Evolutionary conservation across 495 filamentous ascomycete genomes (phyloP).

Genomic region (Aspergillus nidulans): DNA sequence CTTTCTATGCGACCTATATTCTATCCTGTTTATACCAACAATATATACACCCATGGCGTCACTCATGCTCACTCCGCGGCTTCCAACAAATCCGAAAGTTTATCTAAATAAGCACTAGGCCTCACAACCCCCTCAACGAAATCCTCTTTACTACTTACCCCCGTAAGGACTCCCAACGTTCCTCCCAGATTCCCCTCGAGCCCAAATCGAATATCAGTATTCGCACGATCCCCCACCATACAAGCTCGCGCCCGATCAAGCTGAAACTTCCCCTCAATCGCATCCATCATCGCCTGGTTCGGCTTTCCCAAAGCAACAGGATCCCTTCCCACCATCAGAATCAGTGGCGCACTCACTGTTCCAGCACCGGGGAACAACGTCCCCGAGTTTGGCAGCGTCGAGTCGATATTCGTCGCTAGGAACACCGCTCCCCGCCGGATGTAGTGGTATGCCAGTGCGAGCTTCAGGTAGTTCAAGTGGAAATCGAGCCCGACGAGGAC

Average conservation of each 20-base stretch:
- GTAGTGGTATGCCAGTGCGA: conserved; percentile 79
- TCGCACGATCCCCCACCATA: conserved; percentile 92
- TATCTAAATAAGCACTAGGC: conserved; percentile 77
- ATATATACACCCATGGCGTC: background rate
- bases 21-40: conserved; percentile 2
- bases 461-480: conserved; percentile 91
- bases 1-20: conserved; percentile 1
- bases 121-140: conserved; percentile 70
- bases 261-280: conserved; percentile 90
- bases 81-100: conserved; percentile 68
- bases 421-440: conserved; percentile 78
- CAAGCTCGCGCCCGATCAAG: conserved; percentile 82
- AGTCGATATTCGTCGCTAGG: conserved; percentile 89
- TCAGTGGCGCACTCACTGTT: conserved; percentile 70
- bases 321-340: conserved; percentile 64
- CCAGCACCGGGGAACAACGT: conserved; percentile 91
- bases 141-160: conserved; percentile 74
- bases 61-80: conserved; percentile 16
- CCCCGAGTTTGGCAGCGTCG: conserved; percentile 73
- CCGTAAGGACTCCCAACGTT: conserved; percentile 86
- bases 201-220: conserved; percentile 96
- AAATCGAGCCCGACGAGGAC: conserved; percentile 89
- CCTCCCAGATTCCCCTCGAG: conserved; percentile 87
- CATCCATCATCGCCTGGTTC: conserved; percentile 98
- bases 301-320: conserved; percentile 87